Conservation (phyloP, 2,329 filamentous ascomycete species). For the Neocatenulostroma microsporum region DNA sequence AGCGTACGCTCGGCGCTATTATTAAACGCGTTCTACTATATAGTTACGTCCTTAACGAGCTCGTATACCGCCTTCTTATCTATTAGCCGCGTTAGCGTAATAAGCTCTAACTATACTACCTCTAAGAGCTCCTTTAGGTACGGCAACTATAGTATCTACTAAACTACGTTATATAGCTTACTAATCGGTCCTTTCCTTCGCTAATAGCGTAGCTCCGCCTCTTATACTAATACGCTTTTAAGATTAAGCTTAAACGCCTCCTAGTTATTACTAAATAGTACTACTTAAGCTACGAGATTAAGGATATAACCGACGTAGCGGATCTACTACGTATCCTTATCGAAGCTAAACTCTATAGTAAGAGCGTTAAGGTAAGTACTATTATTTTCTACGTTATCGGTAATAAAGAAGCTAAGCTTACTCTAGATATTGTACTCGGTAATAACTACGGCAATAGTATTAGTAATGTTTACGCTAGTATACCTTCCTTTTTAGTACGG, state of each 20-base stretch:
- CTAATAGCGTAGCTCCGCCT: constrained; percentile 9
- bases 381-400: constrained; percentile 16
- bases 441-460: constrained; percentile 7
- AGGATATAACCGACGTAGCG: constrained; percentile 11
- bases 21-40: constrained; percentile 10
- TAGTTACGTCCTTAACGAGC: constrained; percentile 8
- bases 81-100: constrained; percentile 3
- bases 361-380: constrained; percentile 5
- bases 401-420: constrained; percentile 12
- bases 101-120: constrained; percentile 4
- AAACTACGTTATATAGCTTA: constrained; percentile 12
- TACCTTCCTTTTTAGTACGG: constrained; percentile 8
- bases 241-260: constrained; percentile 8
- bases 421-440: constrained; percentile 5
- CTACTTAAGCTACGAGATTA: constrained; percentile 13
- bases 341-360: constrained; percentile 8
- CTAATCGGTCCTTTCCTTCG: constrained; percentile 8
- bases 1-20: constrained; percentile 7
- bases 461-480: constrained; percentile 7
- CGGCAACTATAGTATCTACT: constrained; percentile 8
- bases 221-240: constrained; percentile 1
- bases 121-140: constrained; percentile 7
- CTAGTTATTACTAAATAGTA: constrained; percentile 9
- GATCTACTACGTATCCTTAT: constrained; percentile 3
- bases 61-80: constrained; percentile 8